Evolutionary conservation across 805 yeast species (phyloP).

Genomic region (Pichia paraexigua): DNA sequence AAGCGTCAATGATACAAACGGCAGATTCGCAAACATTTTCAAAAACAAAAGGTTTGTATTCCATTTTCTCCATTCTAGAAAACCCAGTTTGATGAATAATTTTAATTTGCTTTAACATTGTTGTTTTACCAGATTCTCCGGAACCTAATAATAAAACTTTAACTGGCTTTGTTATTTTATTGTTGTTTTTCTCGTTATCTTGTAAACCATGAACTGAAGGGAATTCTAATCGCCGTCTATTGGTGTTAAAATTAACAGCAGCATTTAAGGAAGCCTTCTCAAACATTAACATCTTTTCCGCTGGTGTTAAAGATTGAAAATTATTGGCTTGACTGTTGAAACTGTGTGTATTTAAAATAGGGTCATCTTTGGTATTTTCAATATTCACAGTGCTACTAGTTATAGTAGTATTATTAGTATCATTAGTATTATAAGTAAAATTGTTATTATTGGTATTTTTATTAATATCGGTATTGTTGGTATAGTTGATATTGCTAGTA

Average conservation of each 20-base stretch:
- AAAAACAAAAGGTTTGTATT: conserved; percentile 72
- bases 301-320: neutral
- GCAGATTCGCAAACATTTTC: conserved; percentile 74
- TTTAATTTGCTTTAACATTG: conserved; percentile 76
- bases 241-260: too few species aligned
- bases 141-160: conserved; percentile 79
- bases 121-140: conserved; percentile 81
- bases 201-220: neutral
- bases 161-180: conserved; percentile 35
- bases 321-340: neutral
- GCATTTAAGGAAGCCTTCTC: neutral
- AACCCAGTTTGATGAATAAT: conserved; percentile 69
- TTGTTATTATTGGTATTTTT: too few species aligned
- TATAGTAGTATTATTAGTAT: too few species aligned
- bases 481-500: neutral
- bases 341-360: neutral
- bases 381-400: neutral
- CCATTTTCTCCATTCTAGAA: conserved; percentile 59
- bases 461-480: too few species aligned
- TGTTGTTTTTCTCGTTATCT: neutral
- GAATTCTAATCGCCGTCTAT: neutral
- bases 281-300: neutral
- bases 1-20: conserved; percentile 60
- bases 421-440: too few species aligned
- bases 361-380: too few species aligned